Percentiles rank a stretch among this genome's conserved stretches.
Conservation (phyloP, 2,329 filamentous ascomycete species). For the Camillea tinctor region DNA sequence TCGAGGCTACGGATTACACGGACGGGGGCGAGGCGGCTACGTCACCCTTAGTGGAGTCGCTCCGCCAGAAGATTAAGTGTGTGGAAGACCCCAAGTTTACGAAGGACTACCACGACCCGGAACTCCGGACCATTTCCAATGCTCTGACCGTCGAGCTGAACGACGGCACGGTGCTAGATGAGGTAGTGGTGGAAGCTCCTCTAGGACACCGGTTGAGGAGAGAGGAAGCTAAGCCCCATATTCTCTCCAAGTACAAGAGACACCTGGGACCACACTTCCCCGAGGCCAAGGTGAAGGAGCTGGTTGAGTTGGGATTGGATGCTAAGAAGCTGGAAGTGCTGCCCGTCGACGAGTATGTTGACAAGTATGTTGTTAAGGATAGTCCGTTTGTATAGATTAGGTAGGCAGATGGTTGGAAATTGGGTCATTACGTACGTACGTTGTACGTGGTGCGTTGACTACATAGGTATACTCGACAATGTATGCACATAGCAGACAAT, state of each 20-base stretch:
- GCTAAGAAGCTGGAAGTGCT: slow-evolving; percentile 72
- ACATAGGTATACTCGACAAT: no score
- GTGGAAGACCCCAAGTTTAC: slow-evolving; percentile 97
- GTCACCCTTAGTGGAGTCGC: slow-evolving; percentile 82
- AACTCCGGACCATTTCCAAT: slow-evolving; percentile 94
- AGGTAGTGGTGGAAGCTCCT: slow-evolving; percentile 90
- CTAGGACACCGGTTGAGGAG: slow-evolving; percentile 87
- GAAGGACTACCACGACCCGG: slow-evolving; percentile 89
- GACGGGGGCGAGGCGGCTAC: slow-evolving; percentile 91
- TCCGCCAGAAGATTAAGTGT: slow-evolving; percentile 91
- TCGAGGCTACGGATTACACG: slow-evolving; percentile 89
- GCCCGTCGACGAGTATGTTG: slow-evolving; percentile 90
- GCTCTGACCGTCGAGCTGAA: slow-evolving; percentile 92
- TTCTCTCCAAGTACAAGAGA: slow-evolving; percentile 91
- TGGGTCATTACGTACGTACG: no score
- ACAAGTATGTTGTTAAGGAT: slow-evolving; percentile 60
- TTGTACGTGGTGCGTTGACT: no score
- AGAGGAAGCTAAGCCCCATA: slow-evolving; percentile 97
- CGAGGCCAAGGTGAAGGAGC: slow-evolving; percentile 73
- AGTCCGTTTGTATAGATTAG: slow-evolving; percentile 54
- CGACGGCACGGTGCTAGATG: slow-evolving; percentile 86
- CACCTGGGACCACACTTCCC: slow-evolving; percentile 84
- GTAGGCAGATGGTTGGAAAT: neutral
- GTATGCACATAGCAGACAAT: no score
- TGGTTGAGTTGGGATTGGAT: slow-evolving; percentile 78